A percentile compares a stretch with the other conserved stretches of the same genome.
Evolutionary conservation across 2,329 filamentous ascomycete genomes (phyloP).

Genomic region (Colletotrichum spaethianum): DNA sequence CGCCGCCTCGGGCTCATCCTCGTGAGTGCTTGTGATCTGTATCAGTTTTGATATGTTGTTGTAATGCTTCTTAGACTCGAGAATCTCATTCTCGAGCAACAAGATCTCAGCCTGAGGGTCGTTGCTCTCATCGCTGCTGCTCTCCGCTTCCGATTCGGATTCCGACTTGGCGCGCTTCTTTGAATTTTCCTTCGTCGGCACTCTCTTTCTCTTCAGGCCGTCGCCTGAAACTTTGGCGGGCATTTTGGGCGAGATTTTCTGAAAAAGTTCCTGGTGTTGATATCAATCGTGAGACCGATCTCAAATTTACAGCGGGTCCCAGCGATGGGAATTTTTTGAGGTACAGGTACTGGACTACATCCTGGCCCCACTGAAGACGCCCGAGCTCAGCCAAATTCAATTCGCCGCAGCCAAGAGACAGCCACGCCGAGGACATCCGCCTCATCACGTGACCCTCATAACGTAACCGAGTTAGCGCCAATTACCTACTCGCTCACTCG

Average conservation of each 20-base stretch:
- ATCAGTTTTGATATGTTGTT: slow-evolving; percentile 88
- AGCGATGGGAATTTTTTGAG: slow-evolving; percentile 29
- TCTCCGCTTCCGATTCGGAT: slow-evolving; percentile 49
- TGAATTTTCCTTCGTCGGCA: slow-evolving; percentile 55
- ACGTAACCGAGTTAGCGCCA: slow-evolving; percentile 55
- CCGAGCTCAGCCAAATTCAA: slow-evolving; percentile 47
- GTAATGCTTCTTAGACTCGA: slow-evolving; percentile 90
- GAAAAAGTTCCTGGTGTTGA: slow-evolving; percentile 11
- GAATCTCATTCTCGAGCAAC: slow-evolving; percentile 82
- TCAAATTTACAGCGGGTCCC: slow-evolving; percentile 36
- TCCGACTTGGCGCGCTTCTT: slow-evolving; percentile 68
- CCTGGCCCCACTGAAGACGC: slow-evolving; percentile 10
- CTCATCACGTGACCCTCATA: slow-evolving; percentile 53
- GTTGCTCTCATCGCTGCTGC: slow-evolving; percentile 59
- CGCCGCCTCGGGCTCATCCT: slow-evolving; percentile 67
- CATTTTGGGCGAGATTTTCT: slow-evolving; percentile 45
- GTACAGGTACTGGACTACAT: neutral
- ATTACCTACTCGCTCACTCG: slow-evolving; percentile 38
- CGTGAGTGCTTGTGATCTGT: slow-evolving; percentile 63
- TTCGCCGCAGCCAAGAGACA: slow-evolving; percentile 41
- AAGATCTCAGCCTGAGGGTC: slow-evolving; percentile 77
- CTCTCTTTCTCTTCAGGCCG: slow-evolving; percentile 67
- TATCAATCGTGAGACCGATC: slow-evolving; percentile 23
- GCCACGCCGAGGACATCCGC: slow-evolving; percentile 5
- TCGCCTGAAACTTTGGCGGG: slow-evolving; percentile 46